These are phyloP conservation scores for Cercophora scortea DNA, from an alignment of 495 filamentous ascomycete species.

Conservation along the genomic window DNA sequence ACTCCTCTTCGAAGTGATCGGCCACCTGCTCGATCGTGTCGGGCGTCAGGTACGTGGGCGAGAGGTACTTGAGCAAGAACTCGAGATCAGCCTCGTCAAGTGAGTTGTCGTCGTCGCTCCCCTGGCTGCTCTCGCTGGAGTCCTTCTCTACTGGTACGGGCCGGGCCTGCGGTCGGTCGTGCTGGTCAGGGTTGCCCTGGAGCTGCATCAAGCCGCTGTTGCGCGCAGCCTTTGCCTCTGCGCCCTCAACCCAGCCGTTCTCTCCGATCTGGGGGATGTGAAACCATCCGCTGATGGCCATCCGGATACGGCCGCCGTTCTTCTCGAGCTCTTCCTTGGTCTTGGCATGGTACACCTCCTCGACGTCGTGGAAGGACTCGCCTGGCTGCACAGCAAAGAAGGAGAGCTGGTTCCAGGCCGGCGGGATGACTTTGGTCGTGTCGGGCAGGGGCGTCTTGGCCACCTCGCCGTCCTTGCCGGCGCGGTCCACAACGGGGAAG, in stretches of 20 bases:
- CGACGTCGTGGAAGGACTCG: constrained; percentile 96
- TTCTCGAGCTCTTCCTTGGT: constrained; percentile 44
- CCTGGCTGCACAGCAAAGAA: constrained; percentile 98
- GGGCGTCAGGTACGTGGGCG: constrained; percentile 86
- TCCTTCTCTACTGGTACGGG: constrained; percentile 42
- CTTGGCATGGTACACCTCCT: constrained; percentile 79
- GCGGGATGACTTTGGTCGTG: constrained; percentile 69
- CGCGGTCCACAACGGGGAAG: constrained; percentile 63
- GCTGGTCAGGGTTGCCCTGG: constrained; percentile 80
- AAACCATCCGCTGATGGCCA: constrained; percentile 99
- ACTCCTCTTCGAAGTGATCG: constrained; percentile 71
- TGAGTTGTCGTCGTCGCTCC: constrained; percentile 34
- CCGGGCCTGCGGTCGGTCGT: constrained; percentile 69
- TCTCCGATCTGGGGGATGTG: constrained; percentile 96
- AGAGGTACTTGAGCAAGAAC: constrained; percentile 82
- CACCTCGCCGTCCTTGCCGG: constrained; percentile 57
- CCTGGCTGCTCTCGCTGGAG: constrained; percentile 28
- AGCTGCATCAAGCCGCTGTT: constrained; percentile 87
- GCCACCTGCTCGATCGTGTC: constrained; percentile 79
- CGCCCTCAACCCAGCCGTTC: constrained; percentile 79
- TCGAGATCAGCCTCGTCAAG: constrained; percentile 69
- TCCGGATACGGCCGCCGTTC: constrained; percentile 67
- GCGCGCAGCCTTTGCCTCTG: constrained; percentile 80
- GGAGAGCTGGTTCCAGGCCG: constrained; percentile 92
- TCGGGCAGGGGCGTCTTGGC: constrained; percentile 72